Evolutionary conservation across 108 stramenopile species (phyloP).

Genomic region (Epipyxis sp.): DNA sequence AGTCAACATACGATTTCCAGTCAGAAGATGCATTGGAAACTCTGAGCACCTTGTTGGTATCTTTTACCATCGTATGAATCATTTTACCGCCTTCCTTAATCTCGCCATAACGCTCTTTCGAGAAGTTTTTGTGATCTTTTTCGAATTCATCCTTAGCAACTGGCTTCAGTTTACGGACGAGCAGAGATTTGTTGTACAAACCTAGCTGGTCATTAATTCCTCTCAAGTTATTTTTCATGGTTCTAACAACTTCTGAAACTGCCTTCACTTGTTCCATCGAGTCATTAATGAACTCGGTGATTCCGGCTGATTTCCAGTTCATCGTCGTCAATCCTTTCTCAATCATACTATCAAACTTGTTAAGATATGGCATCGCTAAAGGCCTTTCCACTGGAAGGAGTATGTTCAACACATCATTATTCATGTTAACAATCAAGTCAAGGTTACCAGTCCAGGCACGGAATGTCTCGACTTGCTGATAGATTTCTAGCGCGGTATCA

Average conservation of each 20-base stretch:
- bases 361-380: slow-evolving; percentile 66
- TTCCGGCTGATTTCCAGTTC: slow-evolving; percentile 70
- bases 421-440: slow-evolving; percentile 77
- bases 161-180: slow-evolving; percentile 76
- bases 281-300: slow-evolving; percentile 62
- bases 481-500: slow-evolving; percentile 69
- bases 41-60: slow-evolving; percentile 68
- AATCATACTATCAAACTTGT: slow-evolving; percentile 66
- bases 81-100: slow-evolving; percentile 72
- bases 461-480: slow-evolving; percentile 70
- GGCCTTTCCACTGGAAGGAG: slow-evolving; percentile 82
- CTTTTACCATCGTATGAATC: slow-evolving; percentile 69
- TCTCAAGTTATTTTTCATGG: slow-evolving; percentile 72
- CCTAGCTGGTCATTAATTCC: slow-evolving; percentile 56
- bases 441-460: slow-evolving; percentile 76
- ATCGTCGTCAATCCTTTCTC: slow-evolving; percentile 63
- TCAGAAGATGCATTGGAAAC: slow-evolving; percentile 66
- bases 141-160: slow-evolving; percentile 74
- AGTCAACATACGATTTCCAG: slow-evolving; percentile 76
- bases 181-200: slow-evolving; percentile 63
- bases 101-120: slow-evolving; percentile 57
- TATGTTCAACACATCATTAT: slow-evolving; percentile 68
- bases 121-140: slow-evolving; percentile 57
- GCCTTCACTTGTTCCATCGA: slow-evolving; percentile 65
- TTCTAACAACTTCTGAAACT: slow-evolving; percentile 65